Conservation (phyloP, 805 yeast species). For the Lachancea kluyveri region DNA sequence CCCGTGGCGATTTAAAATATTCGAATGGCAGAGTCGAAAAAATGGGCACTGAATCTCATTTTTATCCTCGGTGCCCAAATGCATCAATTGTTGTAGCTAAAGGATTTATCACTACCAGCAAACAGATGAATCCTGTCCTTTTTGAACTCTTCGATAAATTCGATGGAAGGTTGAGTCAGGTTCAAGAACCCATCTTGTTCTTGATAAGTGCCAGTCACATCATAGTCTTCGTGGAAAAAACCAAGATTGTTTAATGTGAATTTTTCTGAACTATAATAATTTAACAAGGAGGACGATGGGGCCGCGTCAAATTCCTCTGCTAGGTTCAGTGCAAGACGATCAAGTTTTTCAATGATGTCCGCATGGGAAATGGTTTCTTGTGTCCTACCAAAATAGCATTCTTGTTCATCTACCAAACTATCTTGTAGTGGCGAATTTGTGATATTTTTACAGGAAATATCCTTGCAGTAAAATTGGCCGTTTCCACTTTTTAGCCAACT, state of each 20-base stretch:
- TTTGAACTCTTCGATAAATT: background rate
- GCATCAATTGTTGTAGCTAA: no score
- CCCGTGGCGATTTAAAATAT: no score
- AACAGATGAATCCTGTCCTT: background rate
- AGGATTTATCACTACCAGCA: no score
- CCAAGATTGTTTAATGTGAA: background rate
- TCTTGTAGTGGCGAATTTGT: background rate
- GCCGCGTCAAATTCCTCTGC: background rate
- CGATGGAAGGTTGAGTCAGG: background rate
- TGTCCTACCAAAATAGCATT: no score
- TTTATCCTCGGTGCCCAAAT: no score
- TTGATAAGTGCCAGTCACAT: background rate
- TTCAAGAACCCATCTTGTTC: background rate
- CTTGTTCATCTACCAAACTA: no score
- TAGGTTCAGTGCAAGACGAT: background rate
- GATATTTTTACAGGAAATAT: background rate
- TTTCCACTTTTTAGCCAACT: background rate
- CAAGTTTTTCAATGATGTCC: background rate
- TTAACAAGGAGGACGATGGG: background rate
- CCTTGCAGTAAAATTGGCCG: background rate
- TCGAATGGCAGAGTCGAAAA: no score
- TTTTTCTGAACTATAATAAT: background rate
- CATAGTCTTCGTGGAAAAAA: background rate
- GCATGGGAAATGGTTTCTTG: no score
- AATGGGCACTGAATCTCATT: no score